Percentiles rank a stretch among this genome's conserved stretches.
phyloP scores from a whole-genome alignment of 23 red algal genomes.

The Gracilaria vermiculophylla region DNA sequence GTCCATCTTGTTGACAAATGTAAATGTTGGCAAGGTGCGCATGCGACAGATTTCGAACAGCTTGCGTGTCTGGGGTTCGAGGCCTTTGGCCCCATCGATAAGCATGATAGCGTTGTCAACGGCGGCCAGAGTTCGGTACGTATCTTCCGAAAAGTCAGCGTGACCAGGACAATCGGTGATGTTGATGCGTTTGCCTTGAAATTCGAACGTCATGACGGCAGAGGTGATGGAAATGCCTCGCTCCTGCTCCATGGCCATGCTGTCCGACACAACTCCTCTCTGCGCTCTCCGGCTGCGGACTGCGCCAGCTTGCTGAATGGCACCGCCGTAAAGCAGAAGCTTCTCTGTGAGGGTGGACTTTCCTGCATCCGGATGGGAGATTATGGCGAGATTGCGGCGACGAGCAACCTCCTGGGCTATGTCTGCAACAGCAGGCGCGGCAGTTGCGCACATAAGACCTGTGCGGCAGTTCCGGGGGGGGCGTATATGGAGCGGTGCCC shows the following conservation, averaged over 20 bases:
- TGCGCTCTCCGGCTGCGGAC: conserved; percentile 75
- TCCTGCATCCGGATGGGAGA: conserved; percentile 85
- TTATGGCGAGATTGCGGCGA: conserved; percentile 89
- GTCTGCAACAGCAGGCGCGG: not conserved
- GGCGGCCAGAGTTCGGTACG: conserved; percentile 73
- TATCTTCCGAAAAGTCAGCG: conserved; percentile 83
- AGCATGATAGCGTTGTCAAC: conserved; percentile 87
- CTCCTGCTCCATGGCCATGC: conserved; percentile 85
- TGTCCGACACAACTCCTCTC: conserved; percentile 67
- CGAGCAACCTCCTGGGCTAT: conserved; percentile 50
- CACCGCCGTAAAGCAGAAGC: conserved; percentile 81
- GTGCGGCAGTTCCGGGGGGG: not conserved
- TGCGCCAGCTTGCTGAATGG: conserved; percentile 82
- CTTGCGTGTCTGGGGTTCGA: conserved; percentile 81
- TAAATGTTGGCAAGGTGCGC: conserved; percentile 73
- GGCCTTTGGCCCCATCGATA: conserved; percentile 81
- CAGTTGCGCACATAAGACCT: not conserved
- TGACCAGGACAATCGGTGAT: conserved; percentile 85
- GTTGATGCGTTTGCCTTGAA: conserved; percentile 60
- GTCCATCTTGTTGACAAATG: conserved; percentile 92
- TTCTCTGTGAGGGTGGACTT: conserved; percentile 88
- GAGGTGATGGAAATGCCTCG: conserved; percentile 86
- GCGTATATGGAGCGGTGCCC: not conserved
- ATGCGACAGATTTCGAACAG: conserved; percentile 83
- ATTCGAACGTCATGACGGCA: conserved; percentile 87